phyloP scores from a whole-genome alignment of 345 rosid species.

The Triadica sebifera region DNA sequence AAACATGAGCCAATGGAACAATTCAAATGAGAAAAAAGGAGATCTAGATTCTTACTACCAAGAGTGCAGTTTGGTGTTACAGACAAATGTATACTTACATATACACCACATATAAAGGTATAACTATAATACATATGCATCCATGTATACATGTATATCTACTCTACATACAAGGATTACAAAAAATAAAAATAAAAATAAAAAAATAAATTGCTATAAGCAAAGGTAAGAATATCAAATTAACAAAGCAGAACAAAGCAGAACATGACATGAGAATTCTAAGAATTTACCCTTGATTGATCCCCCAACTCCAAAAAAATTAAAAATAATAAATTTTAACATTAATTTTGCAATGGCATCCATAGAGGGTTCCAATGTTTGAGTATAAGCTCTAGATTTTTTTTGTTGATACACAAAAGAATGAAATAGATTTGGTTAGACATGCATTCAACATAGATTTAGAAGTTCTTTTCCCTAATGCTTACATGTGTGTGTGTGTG shows the following conservation, averaged over 20 bases:
- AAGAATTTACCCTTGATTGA: neutral
- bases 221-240: neutral
- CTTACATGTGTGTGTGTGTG: no score
- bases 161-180: no score
- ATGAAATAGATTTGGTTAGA: neutral
- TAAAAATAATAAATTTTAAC: neutral
- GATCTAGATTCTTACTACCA: no score
- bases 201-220: neutral
- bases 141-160: no score
- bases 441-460: neutral
- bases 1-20: no score
- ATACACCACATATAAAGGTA: neutral
- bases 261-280: neutral
- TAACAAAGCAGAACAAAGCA: neutral
- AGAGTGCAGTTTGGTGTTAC: no score
- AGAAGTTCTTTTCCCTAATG: no score
- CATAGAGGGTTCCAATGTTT: neutral
- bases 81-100: no score
- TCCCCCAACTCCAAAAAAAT: neutral
- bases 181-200: no score
- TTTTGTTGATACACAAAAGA: neutral
- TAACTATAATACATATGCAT: no score
- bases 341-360: neutral
- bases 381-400: neutral
- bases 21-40: no score